These are phyloP conservation scores for Trebouxia sp. DNA, from an alignment of 139 green algal species.

Conservation along the genomic window DNA sequence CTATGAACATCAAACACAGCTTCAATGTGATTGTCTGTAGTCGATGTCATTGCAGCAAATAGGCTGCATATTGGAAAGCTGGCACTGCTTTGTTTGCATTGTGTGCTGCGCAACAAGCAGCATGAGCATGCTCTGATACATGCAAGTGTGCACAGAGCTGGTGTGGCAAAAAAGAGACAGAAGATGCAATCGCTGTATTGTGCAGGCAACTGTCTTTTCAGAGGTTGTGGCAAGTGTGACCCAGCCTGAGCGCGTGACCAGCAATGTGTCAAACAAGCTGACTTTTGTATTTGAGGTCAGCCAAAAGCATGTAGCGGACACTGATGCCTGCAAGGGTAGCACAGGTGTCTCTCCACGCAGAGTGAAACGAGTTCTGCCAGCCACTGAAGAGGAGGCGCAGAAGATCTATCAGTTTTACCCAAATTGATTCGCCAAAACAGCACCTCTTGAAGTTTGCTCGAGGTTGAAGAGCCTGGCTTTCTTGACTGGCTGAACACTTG, in stretches of 20 bases:
- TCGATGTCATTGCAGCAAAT: no score
- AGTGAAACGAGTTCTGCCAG: conserved; percentile 30
- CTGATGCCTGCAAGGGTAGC: neutral
- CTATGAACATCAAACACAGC: neutral
- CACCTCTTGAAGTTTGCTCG: neutral
- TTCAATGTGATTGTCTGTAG: no score
- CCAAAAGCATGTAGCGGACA: neutral
- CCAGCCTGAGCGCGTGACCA: conserved; percentile 53
- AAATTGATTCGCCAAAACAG: neutral
- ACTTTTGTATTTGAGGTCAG: conserved; percentile 45
- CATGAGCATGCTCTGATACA: neutral
- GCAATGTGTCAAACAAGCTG: conserved; percentile 64
- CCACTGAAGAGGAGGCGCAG: conserved; percentile 27
- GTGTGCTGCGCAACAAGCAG: neutral
- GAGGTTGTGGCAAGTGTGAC: conserved; percentile 62
- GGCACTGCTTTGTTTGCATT: neutral
- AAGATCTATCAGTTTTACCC: neutral
- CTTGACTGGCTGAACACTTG: neutral
- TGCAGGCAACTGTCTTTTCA: conserved; percentile 42
- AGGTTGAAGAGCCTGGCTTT: neutral
- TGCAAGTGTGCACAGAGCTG: neutral
- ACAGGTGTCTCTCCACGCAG: neutral
- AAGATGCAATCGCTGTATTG: neutral
- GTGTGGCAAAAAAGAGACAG: no score
- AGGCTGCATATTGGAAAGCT: no score